A percentile compares a stretch with the other conserved stretches of the same genome.
These are phyloP conservation scores for Zygnema circumcarinatum DNA, from an alignment of 139 green algal genomes.

Conservation along the genomic window DNA sequence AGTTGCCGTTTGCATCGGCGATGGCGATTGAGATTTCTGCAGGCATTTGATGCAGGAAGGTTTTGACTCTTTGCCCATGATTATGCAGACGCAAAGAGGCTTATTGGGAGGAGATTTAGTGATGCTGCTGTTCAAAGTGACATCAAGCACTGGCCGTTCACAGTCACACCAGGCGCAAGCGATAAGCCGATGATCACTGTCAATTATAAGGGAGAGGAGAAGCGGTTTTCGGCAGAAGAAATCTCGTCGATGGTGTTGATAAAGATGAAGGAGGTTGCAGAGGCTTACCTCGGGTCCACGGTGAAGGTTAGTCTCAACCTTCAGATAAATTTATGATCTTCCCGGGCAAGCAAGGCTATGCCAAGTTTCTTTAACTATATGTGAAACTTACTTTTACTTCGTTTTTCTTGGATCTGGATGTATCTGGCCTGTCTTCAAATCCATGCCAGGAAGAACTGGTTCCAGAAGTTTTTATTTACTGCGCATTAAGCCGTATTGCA, in stretches of 20 bases:
- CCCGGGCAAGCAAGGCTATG: too few species aligned
- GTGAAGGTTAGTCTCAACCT: slow-evolving; percentile 67
- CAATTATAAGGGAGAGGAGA: slow-evolving; percentile 91
- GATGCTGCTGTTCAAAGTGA: slow-evolving; percentile 88
- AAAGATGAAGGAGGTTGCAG: slow-evolving; percentile 98
- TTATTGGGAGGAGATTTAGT: slow-evolving; percentile 93
- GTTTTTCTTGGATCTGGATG: too few species aligned
- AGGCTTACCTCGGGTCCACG: slow-evolving; percentile 88
- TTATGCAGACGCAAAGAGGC: slow-evolving; percentile 88
- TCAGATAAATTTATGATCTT: too few species aligned
- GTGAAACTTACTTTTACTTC: too few species aligned
- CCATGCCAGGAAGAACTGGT: too few species aligned
- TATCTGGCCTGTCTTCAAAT: too few species aligned
- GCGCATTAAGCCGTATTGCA: slow-evolving; percentile 73
- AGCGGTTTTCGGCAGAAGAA: slow-evolving; percentile 88
- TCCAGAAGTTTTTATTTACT: too few species aligned
- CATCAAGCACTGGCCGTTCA: slow-evolving; percentile 96
- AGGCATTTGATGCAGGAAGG: slow-evolving; percentile 76
- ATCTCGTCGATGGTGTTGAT: slow-evolving; percentile 93
- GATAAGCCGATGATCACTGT: slow-evolving; percentile 94
- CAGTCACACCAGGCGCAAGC: slow-evolving; percentile 83
- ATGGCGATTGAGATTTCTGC: slow-evolving; percentile 96
- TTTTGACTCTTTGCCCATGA: too few species aligned
- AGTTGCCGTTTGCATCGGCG: slow-evolving; percentile 93
- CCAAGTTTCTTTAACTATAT: too few species aligned